Evolutionary conservation across 176 grass and related monocot species (phyloP), one percentile per base, ranked within the genome.

Genomic region (Dendrocalamus sinicus): DNA sequence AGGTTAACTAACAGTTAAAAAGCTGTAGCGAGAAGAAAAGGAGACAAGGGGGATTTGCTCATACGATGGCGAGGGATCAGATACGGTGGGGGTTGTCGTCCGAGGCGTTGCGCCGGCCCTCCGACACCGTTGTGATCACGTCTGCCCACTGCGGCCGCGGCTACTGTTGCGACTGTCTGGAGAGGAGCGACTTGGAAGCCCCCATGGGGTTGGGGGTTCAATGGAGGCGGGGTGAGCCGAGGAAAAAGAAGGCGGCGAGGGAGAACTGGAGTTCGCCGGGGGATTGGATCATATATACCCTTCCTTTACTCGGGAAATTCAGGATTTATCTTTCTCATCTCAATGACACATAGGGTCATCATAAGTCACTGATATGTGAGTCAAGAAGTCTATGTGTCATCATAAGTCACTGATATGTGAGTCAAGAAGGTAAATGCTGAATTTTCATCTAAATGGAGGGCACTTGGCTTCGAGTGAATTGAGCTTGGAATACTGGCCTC

Each of bases 61-160:
- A 75, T 90, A 95, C 93, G 76, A 95, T 86, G 70, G 76, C 22
- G 35, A 95, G 84, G 43, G 90, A 77, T 37, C 65, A 81, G 81
- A 90, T 88, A 59, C 88, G 76, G 75, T 61, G 82, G 15, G 90
- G 90, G 53, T 94, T 90, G 4, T 76, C 59, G 19, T 84, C 77
- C 26, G 76, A 41, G 28, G 44, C 81, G 65, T 76, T 77, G 60
- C 79, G 86, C 85, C 68, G 54, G 78, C 88, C 89, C 48, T 90
- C 81, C 15, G 90, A 92, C 6, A 95, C 85, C 71, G 85, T 92
- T 51, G 93, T 95, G 81, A 95, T 95, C 90, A 92, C 90, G 23
- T 92, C 90, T 22, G 86, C 88, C 84, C 90, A 95, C 82, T 26
- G 90, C 26, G 81, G 68, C 50, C 45, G 65, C 51, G 57, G 64